Evolutionary conservation across 2,329 filamentous ascomycete genomes (phyloP), one percentile per base, ranked within the genome.

Genomic region (Pseudonectria buxi): DNA sequence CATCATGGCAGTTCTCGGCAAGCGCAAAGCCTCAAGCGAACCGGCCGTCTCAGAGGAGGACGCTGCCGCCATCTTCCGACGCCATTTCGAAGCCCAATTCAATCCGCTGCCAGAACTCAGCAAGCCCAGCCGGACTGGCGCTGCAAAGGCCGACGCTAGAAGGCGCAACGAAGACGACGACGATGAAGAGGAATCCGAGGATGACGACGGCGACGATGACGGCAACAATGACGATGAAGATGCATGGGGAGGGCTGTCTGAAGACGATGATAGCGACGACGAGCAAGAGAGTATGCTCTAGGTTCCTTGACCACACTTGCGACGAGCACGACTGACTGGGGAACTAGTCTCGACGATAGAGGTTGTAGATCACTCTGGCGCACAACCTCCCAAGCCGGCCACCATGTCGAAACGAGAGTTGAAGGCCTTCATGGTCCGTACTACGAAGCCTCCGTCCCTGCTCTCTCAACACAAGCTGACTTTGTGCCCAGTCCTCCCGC

Each of bases 51-150:
- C 57, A 2, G 58, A 64, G 27, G 67, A 75, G 45, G 72, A 80
- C 39, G 71, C 83, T 10, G 78, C 86, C 49, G 86, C 82, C 37
- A 74, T 89, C 39, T 86, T 98, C 53, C 79, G 81, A 39, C 78
- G 77, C 49, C 83, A 90, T 56, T 96, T 96, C 56, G 92, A 95
- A 63, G 77, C 86, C 18, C 81, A 84, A 55, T 96, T 95, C 65
- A 76, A 79, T 56, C 87, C 90, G 7, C 60, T 95, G 26, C 69
- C 69, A 27, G 40, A 42, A 30, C 18, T 22, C 5, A 22, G 18
- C 9, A 22, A 22, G 18, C 18, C 18, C 18, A 22, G 18, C 18
- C 18, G 18, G 18, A 22, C 18, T 22, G 18, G 18, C 18, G 18
- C 18, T 22, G 28, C 45, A 28, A 44, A 45, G 44, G 28, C 43